Evolutionary conservation across 257 asterid genomes (phyloP).

Genomic region (Nicotiana tabacum): DNA sequence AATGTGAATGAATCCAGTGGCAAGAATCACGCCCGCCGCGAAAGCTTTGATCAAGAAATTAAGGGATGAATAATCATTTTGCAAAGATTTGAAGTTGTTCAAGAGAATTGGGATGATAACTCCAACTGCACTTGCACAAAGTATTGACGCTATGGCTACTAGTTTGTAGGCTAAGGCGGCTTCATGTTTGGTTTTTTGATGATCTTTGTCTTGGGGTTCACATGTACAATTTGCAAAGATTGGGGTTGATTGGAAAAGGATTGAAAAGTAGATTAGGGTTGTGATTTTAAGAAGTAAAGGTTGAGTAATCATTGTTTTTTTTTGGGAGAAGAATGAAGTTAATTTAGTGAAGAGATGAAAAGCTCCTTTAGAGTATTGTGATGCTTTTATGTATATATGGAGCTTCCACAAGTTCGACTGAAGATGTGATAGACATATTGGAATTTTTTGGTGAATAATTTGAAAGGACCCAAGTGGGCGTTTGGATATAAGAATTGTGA

Average conservation of each 20-base stretch:
- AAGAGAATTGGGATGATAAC: constrained; percentile 19
- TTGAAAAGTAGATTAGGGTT: neutral
- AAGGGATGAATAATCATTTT: constrained; percentile 15
- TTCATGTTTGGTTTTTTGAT: neutral
- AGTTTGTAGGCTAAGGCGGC: constrained; percentile 17
- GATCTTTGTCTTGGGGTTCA: constrained; percentile 1
- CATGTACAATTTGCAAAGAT: constrained; percentile 20
- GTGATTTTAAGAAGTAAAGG: neutral
- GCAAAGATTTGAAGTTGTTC: constrained; percentile 15
- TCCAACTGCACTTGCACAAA: constrained; percentile 18
- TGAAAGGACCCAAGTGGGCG: too few species aligned
- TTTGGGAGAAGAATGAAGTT: neutral
- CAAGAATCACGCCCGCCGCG: constrained; percentile 27
- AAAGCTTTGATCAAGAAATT: constrained; percentile 24
- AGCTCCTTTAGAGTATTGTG: too few species aligned
- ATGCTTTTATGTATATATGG: too few species aligned
- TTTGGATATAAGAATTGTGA: too few species aligned
- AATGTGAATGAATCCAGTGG: constrained; percentile 28
- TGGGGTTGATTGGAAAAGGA: constrained; percentile 7
- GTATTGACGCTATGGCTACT: constrained; percentile 15
- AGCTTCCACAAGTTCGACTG: too few species aligned
- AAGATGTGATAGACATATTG: too few species aligned
- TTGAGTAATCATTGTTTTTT: neutral
- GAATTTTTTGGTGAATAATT: too few species aligned
- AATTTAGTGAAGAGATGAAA: neutral